Conservation (phyloP, 1,284 basidiomycete genomes). For the Fistulinella cinereoalba region DNA sequence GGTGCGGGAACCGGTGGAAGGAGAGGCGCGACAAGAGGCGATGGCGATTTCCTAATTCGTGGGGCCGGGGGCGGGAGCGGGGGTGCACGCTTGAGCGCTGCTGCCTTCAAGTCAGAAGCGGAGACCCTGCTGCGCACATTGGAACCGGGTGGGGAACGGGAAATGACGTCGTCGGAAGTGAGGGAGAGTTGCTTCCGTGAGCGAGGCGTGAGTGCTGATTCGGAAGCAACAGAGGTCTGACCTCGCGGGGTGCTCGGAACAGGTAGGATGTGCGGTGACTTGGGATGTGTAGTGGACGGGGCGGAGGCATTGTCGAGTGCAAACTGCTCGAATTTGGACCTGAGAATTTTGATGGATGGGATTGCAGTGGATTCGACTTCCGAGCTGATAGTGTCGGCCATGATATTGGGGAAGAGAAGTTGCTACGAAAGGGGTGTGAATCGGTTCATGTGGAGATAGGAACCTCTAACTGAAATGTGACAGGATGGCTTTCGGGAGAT, state of each 20-base stretch:
- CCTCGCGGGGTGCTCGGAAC: constrained; percentile 9
- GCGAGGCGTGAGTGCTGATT: constrained; percentile 36
- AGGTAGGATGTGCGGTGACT: constrained; percentile 18
- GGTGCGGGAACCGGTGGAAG: constrained; percentile 43
- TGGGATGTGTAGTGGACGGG: constrained; percentile 5
- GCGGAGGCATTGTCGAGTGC: constrained; percentile 19
- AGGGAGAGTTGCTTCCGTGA: constrained; percentile 41
- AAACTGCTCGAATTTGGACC: constrained; percentile 60
- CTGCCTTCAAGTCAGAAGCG: constrained; percentile 43
- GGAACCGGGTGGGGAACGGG: constrained; percentile 13
- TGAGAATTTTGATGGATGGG: constrained; percentile 63
- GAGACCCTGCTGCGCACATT: constrained; percentile 35
- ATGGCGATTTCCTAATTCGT: constrained; percentile 39
- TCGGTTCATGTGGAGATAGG: constrained; percentile 7
- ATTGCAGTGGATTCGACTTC: constrained; percentile 51
- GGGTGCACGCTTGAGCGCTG: constrained; percentile 44
- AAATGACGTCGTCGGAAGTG: constrained; percentile 25
- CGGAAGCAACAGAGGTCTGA: constrained; percentile 25
- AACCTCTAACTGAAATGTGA: no score
- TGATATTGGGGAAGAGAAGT: constrained; percentile 1
- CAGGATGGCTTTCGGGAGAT: no score
- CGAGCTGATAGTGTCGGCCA: constrained; percentile 20
- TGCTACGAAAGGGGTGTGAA: background rate
- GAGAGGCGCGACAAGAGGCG: constrained; percentile 40
- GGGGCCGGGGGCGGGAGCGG: constrained; percentile 60